A percentile compares a stretch with the other conserved stretches of the same genome.
Conservation (phyloP, 2,329 filamentous ascomycete species). For the Blastomyces parvus region DNA sequence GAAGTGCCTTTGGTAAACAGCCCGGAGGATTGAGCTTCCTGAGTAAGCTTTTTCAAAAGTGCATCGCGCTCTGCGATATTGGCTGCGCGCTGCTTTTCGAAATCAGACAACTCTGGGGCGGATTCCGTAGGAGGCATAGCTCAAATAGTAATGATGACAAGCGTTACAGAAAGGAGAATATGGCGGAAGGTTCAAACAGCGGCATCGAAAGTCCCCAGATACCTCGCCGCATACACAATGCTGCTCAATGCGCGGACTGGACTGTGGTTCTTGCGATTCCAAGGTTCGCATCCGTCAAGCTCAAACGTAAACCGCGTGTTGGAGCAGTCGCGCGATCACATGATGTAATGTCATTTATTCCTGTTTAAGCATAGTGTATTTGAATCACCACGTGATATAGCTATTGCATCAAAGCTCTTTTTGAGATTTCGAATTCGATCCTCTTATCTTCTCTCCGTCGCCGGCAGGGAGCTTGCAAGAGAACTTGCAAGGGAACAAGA, state of each 20-base stretch:
- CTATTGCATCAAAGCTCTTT: neutral
- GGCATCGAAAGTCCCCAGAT: too few species aligned
- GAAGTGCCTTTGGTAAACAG: constrained; percentile 48
- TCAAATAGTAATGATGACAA: neutral
- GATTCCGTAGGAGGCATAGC: constrained; percentile 6
- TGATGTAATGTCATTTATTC: neutral
- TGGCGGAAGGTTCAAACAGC: neutral
- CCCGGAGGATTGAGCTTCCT: constrained; percentile 58
- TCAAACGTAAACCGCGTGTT: neutral
- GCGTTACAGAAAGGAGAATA: neutral
- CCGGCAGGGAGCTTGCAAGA: neutral
- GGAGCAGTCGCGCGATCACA: constrained; percentile 13
- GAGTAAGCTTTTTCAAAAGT: constrained; percentile 65
- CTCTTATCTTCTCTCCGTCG: neutral
- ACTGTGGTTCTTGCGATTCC: neutral
- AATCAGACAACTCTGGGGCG: constrained; percentile 58
- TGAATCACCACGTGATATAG: neutral
- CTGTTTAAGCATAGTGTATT: neutral
- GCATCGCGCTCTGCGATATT: constrained; percentile 83
- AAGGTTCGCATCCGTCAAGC: neutral
- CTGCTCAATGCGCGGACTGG: neutral
- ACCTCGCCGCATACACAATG: neutral
- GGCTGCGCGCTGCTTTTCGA: constrained; percentile 72
- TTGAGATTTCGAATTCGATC: neutral
- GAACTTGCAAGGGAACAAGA: neutral